Evolutionary conservation across 1,139 yeast species (phyloP).

Genomic region (Zhuliangozyma parablackwelliae): DNA sequence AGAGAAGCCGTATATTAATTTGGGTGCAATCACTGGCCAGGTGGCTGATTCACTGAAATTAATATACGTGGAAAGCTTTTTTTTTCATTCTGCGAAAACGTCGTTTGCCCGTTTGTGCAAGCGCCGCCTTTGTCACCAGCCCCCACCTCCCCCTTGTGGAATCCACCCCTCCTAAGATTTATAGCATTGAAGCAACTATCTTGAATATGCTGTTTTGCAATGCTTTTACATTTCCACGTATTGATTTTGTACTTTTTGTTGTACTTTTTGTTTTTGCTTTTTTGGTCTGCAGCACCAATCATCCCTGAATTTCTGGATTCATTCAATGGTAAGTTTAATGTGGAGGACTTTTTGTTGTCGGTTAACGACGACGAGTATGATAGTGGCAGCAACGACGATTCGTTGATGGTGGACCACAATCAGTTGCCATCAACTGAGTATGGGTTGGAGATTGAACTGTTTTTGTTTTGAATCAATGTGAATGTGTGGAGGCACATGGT

Average conservation of each 20-base stretch:
- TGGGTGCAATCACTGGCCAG: constrained; percentile 11
- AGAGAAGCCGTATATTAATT: constrained; percentile 22
- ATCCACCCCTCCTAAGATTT: constrained; percentile 19
- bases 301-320: constrained; percentile 24
- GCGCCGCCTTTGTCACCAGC: not conserved
- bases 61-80: constrained; percentile 22
- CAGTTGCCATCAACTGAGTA: constrained; percentile 4
- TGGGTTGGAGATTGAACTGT: constrained; percentile 23
- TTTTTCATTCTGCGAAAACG: not conserved
- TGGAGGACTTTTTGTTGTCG: constrained; percentile 15
- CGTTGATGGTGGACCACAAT: constrained; percentile 1
- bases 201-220: constrained; percentile 1
- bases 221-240: constrained; percentile 3
- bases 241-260: constrained; percentile 1
- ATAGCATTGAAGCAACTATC: constrained; percentile 37
- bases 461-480: constrained; percentile 16
- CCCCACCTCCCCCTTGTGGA: not conserved
- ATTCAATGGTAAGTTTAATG: constrained; percentile 5
- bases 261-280: constrained; percentile 6
- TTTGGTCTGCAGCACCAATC: constrained; percentile 44
- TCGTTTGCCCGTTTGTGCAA: no score
- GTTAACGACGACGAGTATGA: constrained; percentile 10
- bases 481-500: not conserved
- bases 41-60: constrained; percentile 15
- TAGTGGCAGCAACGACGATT: constrained; percentile 1